These are phyloP conservation scores for Boletus sensibilis DNA, from an alignment of 768 basidiomycete species.

Conservation along the genomic window DNA sequence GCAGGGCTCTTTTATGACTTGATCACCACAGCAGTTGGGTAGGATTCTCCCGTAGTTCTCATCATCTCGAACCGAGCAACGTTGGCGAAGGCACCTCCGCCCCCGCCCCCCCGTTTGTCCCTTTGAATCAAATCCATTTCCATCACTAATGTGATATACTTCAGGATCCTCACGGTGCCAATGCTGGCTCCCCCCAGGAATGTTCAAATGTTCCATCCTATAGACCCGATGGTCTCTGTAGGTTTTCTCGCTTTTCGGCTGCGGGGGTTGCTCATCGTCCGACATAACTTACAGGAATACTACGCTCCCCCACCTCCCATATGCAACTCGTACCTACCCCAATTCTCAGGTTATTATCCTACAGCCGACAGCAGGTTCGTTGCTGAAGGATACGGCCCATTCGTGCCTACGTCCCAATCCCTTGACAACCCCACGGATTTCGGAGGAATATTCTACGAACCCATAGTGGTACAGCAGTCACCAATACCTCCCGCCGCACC, in stretches of 20 bases:
- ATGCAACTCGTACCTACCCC: background rate
- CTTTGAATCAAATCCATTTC: background rate
- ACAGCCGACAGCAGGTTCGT: background rate
- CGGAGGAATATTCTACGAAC: background rate
- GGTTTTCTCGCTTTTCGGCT: background rate
- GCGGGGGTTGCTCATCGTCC: background rate
- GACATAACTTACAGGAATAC: slow-evolving; percentile 9
- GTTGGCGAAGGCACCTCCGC: background rate
- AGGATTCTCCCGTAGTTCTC: background rate
- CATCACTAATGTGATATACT: background rate
- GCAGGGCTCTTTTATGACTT: slow-evolving; percentile 2
- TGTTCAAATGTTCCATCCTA: background rate
- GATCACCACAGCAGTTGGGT: slow-evolving; percentile 8
- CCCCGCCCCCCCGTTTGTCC: slow-evolving; percentile 8
- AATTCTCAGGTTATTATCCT: background rate
- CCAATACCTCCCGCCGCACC: slow-evolving; percentile 14
- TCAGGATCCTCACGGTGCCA: slow-evolving; percentile 8
- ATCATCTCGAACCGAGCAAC: background rate
- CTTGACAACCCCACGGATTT: background rate
- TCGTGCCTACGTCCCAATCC: background rate
- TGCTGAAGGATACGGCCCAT: background rate
- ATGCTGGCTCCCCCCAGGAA: background rate
- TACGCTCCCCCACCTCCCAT: background rate
- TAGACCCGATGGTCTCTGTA: slow-evolving; percentile 4
- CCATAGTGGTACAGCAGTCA: slow-evolving; percentile 9